These are phyloP conservation scores for Trametes cinnabarina DNA, from an alignment of 768 basidiomycete genomes.

Conservation along the genomic window DNA sequence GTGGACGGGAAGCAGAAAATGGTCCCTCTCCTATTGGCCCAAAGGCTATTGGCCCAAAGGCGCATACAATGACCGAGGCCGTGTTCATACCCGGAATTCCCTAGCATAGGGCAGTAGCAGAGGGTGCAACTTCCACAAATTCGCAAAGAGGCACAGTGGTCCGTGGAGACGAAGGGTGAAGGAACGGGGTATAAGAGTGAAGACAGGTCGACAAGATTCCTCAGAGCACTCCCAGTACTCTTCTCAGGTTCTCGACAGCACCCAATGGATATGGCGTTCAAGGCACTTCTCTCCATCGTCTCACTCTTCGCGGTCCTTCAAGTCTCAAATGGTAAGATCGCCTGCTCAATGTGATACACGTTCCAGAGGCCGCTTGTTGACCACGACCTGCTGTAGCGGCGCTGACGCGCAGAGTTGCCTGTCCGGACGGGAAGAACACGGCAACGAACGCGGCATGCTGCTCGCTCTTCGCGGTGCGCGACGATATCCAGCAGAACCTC, in stretches of 20 bases:
- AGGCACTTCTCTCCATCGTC: slow-evolving; percentile 16
- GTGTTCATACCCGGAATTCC: too few relatives aligned
- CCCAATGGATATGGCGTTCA: slow-evolving; percentile 22
- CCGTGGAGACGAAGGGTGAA: too few relatives aligned
- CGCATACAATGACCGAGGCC: too few relatives aligned
- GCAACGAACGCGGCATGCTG: slow-evolving; percentile 34
- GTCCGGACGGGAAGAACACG: slow-evolving; percentile 31
- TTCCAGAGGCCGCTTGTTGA: too few relatives aligned
- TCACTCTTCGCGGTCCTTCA: slow-evolving; percentile 20
- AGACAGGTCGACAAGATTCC: neutral
- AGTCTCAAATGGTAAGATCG: slow-evolving; percentile 14
- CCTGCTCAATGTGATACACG: too few relatives aligned
- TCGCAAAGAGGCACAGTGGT: too few relatives aligned
- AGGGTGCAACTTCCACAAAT: too few relatives aligned
- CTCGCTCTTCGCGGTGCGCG: slow-evolving; percentile 31
- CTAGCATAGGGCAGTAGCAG: too few relatives aligned
- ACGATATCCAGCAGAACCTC: slow-evolving; percentile 29
- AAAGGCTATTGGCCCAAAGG: neutral
- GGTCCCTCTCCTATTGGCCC: neutral
- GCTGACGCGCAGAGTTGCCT: slow-evolving; percentile 26
- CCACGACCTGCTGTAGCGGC: slow-evolving; percentile 16
- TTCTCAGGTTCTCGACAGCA: neutral
- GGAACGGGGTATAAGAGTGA: neutral
- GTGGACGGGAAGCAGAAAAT: neutral
- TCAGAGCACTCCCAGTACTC: neutral